Evolutionary conservation across 257 asterid genomes (phyloP).

Genomic region (Verbascum thapsus): DNA sequence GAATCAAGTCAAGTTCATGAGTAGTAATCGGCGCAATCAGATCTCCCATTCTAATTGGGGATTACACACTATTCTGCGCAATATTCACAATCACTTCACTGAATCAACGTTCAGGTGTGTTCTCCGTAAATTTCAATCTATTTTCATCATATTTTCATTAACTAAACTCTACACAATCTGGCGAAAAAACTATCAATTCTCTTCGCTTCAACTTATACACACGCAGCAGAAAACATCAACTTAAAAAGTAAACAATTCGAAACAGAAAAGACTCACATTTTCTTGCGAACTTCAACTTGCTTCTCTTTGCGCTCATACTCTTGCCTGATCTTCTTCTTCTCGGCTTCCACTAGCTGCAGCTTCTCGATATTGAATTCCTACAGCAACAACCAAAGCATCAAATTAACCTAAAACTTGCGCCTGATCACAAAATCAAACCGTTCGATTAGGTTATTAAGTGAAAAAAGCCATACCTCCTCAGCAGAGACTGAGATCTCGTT

Average conservation of each 20-base stretch:
- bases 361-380: conserved; percentile 96
- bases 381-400: background rate
- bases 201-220: background rate
- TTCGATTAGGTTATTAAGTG: background rate
- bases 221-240: background rate
- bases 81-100: conserved; percentile 7
- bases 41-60: conserved; percentile 24
- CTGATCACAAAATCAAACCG: background rate
- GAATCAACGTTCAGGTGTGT: conserved; percentile 8
- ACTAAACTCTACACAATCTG: conserved; percentile 7
- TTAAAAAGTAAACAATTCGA: background rate
- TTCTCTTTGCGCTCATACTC: conserved; percentile 87
- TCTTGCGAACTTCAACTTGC: conserved; percentile 73
- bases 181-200: background rate
- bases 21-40: conserved; percentile 20
- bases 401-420: background rate
- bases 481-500: conserved; percentile 95
- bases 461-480: conserved; percentile 66
- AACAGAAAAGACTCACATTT: conserved; percentile 49
- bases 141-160: conserved; percentile 8
- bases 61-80: background rate
- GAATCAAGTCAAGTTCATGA: background rate
- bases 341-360: conserved; percentile 84
- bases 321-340: conserved; percentile 84
- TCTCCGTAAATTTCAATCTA: background rate